A percentile compares a stretch with the other conserved stretches of the same genome.
Evolutionary conservation across 1,284 basidiomycete species (phyloP).

Genomic region (Ceratobasidium sp.): DNA sequence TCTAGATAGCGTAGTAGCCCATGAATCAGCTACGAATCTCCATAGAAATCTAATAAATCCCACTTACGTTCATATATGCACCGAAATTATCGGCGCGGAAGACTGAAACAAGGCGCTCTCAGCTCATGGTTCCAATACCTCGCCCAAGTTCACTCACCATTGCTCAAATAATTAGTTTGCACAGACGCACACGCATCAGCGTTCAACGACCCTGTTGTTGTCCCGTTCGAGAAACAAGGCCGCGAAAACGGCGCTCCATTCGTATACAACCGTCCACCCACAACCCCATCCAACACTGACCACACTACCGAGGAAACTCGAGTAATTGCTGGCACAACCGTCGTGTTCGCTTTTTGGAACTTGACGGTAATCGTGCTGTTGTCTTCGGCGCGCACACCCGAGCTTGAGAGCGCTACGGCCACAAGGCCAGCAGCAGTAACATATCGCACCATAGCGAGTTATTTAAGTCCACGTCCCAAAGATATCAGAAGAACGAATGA

Average conservation of each 20-base stretch:
- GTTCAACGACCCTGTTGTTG: constrained; percentile 16
- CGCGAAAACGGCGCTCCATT: constrained; percentile 40
- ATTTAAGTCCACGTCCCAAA: too few relatives aligned
- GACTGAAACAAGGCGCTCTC: neutral
- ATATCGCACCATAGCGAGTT: constrained; percentile 23
- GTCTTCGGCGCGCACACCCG: constrained; percentile 24
- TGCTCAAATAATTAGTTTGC: constrained; percentile 40
- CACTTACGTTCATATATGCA: constrained; percentile 33
- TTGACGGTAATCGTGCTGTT: constrained; percentile 39
- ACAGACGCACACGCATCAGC: constrained; percentile 27
- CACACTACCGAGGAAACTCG: constrained; percentile 35
- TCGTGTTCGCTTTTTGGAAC: constrained; percentile 36
- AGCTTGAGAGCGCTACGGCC: constrained; percentile 1
- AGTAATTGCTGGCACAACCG: constrained; percentile 24
- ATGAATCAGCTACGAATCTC: neutral
- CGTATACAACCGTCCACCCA: constrained; percentile 37
- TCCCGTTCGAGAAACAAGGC: constrained; percentile 39
- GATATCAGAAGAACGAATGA: neutral
- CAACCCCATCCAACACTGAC: constrained; percentile 31
- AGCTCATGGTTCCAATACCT: neutral
- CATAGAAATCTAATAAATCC: neutral
- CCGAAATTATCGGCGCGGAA: constrained; percentile 35
- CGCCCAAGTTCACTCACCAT: neutral
- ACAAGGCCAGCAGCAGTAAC: constrained; percentile 34
- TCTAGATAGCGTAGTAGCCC: neutral